These are phyloP conservation scores for Rhizoclosmatium globosum DNA, from an alignment of 192 early-diverging fungal species.

Conservation along the genomic window DNA sequence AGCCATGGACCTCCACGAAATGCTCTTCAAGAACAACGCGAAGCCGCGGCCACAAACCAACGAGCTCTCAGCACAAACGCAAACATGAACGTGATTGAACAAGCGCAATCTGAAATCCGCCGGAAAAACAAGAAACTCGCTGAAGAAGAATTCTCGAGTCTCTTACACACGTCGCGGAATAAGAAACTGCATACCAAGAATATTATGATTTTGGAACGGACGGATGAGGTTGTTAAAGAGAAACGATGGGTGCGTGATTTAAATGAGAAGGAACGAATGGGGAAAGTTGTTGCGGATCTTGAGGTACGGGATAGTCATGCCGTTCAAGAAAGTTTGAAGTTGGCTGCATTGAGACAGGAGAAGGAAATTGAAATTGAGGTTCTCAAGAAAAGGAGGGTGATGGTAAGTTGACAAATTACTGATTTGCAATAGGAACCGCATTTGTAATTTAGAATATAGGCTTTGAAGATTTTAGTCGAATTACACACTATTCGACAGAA, in stretches of 20 bases:
- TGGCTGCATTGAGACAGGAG: background rate
- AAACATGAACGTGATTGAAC: background rate
- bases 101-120: background rate
- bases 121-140: background rate
- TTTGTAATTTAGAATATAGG: background rate
- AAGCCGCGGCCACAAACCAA: background rate
- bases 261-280: conserved; percentile 24
- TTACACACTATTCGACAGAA: background rate
- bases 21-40: background rate
- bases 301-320: conserved; percentile 3
- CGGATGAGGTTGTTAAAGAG: conserved; percentile 6
- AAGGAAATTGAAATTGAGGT: conserved; percentile 2
- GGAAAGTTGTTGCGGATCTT: conserved; percentile 18
- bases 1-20: conserved; percentile 3
- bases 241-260: conserved; percentile 27
- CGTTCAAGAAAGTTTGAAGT: conserved; percentile 14
- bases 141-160: conserved; percentile 15
- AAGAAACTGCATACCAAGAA: background rate
- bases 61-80: background rate
- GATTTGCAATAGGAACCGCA: background rate
- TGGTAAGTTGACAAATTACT: background rate
- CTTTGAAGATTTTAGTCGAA: background rate
- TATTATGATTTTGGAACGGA: conserved; percentile 6
- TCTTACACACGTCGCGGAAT: conserved; percentile 11
- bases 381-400: conserved; percentile 7